Percentiles rank a stretch among this genome's conserved stretches.
Evolutionary conservation across 768 basidiomycete genomes (phyloP).

Genomic region (Austroboletus festivus): DNA sequence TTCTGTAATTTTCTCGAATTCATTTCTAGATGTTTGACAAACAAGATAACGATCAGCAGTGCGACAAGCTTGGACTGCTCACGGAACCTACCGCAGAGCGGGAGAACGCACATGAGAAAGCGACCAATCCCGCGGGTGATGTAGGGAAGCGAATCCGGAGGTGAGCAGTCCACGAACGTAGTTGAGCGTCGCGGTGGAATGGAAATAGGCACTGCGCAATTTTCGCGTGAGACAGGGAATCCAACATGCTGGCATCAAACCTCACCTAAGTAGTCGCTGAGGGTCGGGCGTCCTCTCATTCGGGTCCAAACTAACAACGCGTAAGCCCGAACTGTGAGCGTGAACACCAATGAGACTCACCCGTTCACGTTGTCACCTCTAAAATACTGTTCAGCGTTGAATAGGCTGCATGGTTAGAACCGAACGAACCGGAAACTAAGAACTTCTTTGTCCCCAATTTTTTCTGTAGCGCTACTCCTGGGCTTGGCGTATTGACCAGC

Average conservation of each 20-base stretch:
- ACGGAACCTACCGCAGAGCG: conserved; percentile 54
- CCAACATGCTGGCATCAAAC: not conserved
- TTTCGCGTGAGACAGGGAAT: conserved; percentile 5
- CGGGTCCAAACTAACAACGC: conserved; percentile 46
- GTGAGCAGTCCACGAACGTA: conserved; percentile 84
- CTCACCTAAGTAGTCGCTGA: conserved; percentile 73
- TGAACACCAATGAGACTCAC: too few species aligned
- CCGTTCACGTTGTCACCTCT: conserved; percentile 98
- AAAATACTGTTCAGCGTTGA: conserved; percentile 4
- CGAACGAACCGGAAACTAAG: conserved; percentile 77
- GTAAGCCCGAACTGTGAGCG: too few species aligned
- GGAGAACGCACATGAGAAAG: conserved; percentile 87
- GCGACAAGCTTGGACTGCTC: not conserved
- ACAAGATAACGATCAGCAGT: conserved; percentile 11
- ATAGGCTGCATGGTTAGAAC: not conserved
- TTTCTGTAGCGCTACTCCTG: conserved; percentile 79
- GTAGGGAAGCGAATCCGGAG: conserved; percentile 91
- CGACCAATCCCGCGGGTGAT: conserved; percentile 90
- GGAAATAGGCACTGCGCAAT: conserved; percentile 85
- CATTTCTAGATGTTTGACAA: conserved; percentile 42
- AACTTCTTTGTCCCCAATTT: conserved; percentile 70
- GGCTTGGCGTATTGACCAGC: conserved; percentile 98
- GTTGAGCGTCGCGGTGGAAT: conserved; percentile 92
- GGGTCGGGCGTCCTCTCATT: conserved; percentile 88
- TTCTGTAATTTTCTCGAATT: conserved; percentile 84